Evolutionary conservation across 352 stramenopile species (phyloP).

Genomic region (Phytophthora podocarpi): DNA sequence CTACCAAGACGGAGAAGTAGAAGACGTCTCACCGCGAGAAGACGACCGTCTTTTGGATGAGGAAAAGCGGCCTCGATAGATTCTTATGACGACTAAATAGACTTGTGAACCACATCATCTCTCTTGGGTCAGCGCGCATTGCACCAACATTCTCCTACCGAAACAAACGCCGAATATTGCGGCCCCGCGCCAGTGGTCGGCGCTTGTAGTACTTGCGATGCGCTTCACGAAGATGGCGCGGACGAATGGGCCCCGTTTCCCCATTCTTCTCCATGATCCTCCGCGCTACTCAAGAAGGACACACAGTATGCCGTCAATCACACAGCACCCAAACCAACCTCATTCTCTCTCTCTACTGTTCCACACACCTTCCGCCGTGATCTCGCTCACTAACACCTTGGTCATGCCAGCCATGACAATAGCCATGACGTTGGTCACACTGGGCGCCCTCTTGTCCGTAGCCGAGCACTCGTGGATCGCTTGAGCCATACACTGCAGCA

Average conservation of each 20-base stretch:
- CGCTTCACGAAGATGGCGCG: conserved; percentile 77
- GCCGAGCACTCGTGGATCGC: conserved; percentile 72
- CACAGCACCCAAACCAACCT: not conserved
- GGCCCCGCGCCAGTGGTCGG: conserved; percentile 61
- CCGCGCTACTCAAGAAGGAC: conserved; percentile 43
- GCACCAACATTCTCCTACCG: conserved; percentile 30
- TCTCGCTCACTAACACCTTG: conserved; percentile 82
- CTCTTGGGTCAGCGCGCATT: not conserved
- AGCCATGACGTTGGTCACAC: conserved; percentile 84
- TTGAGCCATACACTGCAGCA: conserved; percentile 75
- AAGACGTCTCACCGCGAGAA: conserved; percentile 30
- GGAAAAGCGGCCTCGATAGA: conserved; percentile 54
- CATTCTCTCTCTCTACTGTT: not conserved
- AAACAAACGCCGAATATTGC: conserved; percentile 62
- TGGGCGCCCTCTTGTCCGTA: conserved; percentile 55
- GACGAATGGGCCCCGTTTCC: conserved; percentile 75
- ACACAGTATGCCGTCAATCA: not conserved
- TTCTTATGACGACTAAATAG: conserved; percentile 48
- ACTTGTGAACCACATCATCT: conserved; percentile 29
- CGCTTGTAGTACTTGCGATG: conserved; percentile 88
- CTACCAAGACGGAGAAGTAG: conserved; percentile 27
- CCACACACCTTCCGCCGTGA: conserved; percentile 74
- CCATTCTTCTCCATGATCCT: conserved; percentile 82
- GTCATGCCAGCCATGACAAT: conserved; percentile 90
- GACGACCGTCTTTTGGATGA: conserved; percentile 44